phyloP scores from a whole-genome alignment of 139 green algal species.

The Protoeuglena noctilucae region DNA sequence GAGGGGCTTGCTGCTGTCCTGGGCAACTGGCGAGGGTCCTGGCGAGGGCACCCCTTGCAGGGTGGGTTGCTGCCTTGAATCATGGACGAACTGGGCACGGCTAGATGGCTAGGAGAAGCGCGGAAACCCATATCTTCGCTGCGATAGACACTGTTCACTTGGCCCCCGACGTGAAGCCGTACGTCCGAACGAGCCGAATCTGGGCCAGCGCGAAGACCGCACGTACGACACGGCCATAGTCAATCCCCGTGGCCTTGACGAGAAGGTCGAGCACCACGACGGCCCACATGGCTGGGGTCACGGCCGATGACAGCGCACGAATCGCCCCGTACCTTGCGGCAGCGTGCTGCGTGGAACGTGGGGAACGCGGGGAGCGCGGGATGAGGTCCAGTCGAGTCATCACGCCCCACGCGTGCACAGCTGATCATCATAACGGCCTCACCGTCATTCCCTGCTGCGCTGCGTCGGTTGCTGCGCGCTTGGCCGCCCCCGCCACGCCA shows the following conservation, averaged over 20 bases:
- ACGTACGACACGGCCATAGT: constrained; percentile 49
- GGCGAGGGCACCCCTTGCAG: no score
- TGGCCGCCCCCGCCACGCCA: neutral
- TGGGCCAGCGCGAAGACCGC: constrained; percentile 59
- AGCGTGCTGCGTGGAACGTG: constrained; percentile 3
- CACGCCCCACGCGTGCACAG: neutral
- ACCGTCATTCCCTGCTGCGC: constrained; percentile 32
- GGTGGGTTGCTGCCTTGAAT: no score
- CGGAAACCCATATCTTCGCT: no score
- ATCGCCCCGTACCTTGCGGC: constrained; percentile 40
- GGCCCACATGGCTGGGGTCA: constrained; percentile 62
- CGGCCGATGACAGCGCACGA: constrained; percentile 33
- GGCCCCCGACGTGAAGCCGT: constrained; percentile 1
- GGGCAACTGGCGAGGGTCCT: no score
- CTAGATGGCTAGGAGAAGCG: no score
- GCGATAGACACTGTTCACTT: no score
- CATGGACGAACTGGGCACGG: no score
- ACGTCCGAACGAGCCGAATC: constrained; percentile 27
- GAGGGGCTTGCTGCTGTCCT: no score
- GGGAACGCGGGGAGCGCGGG: neutral
- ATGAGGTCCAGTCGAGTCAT: neutral
- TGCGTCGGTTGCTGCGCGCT: constrained; percentile 11
- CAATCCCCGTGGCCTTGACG: constrained; percentile 48
- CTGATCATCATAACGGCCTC: neutral
- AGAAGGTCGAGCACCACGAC: constrained; percentile 56